These are phyloP conservation scores for Pythium monospermum DNA, from an alignment of 352 stramenopile species.

Conservation along the genomic window DNA sequence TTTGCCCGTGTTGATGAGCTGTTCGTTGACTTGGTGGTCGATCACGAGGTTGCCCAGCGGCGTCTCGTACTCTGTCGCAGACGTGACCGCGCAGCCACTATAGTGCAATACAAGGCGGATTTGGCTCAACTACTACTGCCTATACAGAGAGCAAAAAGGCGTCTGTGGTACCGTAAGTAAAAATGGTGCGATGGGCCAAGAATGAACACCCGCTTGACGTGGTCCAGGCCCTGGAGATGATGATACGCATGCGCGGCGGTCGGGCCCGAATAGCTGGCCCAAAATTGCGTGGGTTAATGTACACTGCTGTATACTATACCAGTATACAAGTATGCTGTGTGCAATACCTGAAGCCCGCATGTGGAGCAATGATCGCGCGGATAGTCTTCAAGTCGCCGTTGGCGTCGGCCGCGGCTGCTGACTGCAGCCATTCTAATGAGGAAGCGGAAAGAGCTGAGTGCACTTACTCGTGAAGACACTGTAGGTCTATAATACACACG, in stretches of 20 bases:
- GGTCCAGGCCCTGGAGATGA: slow-evolving; percentile 68
- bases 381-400: slow-evolving; percentile 37
- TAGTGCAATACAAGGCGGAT: not conserved
- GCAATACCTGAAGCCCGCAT: slow-evolving; percentile 74
- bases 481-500: no score
- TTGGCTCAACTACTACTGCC: not conserved
- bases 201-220: slow-evolving; percentile 86
- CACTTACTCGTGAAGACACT: no score
- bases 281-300: not conserved
- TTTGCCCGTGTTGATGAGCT: slow-evolving; percentile 81
- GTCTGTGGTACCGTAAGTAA: slow-evolving; percentile 79
- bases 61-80: slow-evolving; percentile 88
- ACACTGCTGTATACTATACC: not conserved
- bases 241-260: slow-evolving; percentile 93
- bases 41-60: slow-evolving; percentile 92
- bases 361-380: slow-evolving; percentile 81
- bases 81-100: slow-evolving; percentile 80
- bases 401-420: slow-evolving; percentile 31
- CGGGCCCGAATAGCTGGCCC: slow-evolving; percentile 87
- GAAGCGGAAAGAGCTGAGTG: not conserved
- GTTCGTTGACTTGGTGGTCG: slow-evolving; percentile 85
- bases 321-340: not conserved
- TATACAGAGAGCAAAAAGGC: slow-evolving; percentile 6
- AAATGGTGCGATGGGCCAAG: slow-evolving; percentile 96
- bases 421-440: slow-evolving; percentile 44